A percentile compares a stretch with the other conserved stretches of the same genome.
phyloP scores from a whole-genome alignment of 2,329 filamentous ascomycete genomes.

The Leptographium radiaticola region DNA sequence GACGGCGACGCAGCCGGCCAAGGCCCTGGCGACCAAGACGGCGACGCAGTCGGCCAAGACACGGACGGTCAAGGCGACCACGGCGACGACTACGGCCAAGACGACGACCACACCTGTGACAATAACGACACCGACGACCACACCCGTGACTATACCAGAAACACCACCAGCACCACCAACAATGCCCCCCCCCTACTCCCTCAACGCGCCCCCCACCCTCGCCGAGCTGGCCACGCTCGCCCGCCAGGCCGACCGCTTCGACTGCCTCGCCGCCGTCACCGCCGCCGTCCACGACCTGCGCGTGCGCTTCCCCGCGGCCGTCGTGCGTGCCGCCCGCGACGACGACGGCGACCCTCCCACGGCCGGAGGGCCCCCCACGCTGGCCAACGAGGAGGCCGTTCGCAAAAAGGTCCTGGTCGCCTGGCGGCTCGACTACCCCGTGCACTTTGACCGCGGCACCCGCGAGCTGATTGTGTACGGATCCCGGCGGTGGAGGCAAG shows the following conservation, averaged over 20 bases:
- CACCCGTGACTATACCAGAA: background rate
- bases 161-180: background rate
- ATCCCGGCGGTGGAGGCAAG: conserved; percentile 42
- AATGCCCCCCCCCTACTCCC: conserved; percentile 8
- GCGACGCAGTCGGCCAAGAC: background rate
- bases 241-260: conserved; percentile 61
- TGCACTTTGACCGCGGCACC: conserved; percentile 47
- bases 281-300: conserved; percentile 37
- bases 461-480: conserved; percentile 54
- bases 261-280: conserved; percentile 43
- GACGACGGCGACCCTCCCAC: background rate
- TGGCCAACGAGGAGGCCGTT: conserved; percentile 42
- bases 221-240: conserved; percentile 54
- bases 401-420: conserved; percentile 58
- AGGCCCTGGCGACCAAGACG: background rate
- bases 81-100: background rate
- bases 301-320: conserved; percentile 32
- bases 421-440: conserved; percentile 48
- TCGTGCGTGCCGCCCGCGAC: background rate
- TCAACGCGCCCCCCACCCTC: conserved; percentile 36
- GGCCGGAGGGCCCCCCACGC: conserved; percentile 21
- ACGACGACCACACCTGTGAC: no score
- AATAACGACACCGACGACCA: no score
- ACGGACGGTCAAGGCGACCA: background rate
- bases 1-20: background rate